Evolutionary conservation across 169 alveolate genomes (phyloP).

Genomic region (Perkinsus olseni): DNA sequence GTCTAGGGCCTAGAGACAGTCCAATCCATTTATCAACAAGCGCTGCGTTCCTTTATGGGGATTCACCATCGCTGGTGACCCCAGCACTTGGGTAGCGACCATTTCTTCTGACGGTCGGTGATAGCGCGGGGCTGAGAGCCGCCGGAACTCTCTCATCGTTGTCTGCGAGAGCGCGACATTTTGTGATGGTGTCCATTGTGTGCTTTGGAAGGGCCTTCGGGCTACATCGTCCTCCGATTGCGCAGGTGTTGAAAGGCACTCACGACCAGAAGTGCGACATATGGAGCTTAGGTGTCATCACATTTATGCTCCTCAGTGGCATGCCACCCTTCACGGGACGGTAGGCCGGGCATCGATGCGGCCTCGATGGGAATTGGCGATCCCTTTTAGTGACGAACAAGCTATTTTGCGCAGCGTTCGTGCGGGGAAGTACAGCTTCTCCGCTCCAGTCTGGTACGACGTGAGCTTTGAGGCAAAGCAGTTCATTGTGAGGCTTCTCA

Average conservation of each 20-base stretch:
- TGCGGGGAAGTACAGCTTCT: not conserved
- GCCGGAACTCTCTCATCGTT: no score
- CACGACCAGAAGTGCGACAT: slow-evolving; percentile 85
- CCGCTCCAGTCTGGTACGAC: not conserved
- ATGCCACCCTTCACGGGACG: slow-evolving; percentile 62
- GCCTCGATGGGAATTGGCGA: not conserved
- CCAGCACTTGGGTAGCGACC: no score
- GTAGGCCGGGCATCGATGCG: not conserved
- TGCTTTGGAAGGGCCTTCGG: slow-evolving; percentile 38
- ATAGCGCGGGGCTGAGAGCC: no score
- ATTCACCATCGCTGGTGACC: no score
- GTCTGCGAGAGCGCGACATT: no score
- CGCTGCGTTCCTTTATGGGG: no score
- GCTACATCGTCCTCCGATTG: slow-evolving; percentile 84
- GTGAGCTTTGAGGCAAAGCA: not conserved
- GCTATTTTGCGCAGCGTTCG: not conserved
- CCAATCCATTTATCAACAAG: no score
- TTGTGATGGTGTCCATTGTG: no score
- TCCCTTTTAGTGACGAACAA: not conserved
- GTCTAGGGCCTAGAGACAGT: no score
- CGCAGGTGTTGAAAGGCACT: slow-evolving; percentile 78
- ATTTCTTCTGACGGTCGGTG: no score
- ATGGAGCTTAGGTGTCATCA: slow-evolving; percentile 85
- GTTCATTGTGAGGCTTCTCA: not conserved
- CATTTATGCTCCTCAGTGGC: slow-evolving; percentile 77